Evolutionary conservation across 1,284 basidiomycete species (phyloP).

Genomic region (Ceratobasidium sp.): DNA sequence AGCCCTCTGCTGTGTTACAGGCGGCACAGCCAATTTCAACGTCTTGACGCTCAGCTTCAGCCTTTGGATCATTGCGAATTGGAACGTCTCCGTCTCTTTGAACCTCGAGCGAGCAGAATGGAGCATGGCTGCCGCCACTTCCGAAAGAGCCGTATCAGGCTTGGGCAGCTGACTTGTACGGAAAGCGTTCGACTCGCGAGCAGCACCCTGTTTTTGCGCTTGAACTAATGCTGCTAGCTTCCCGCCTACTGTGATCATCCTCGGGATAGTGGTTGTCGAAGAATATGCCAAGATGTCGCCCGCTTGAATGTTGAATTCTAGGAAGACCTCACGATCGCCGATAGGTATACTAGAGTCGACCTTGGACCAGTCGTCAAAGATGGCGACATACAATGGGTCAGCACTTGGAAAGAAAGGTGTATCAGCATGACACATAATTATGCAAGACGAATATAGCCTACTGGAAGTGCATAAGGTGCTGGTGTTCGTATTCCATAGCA

Average conservation of each 20-base stretch:
- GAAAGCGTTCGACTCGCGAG: slow-evolving; percentile 75
- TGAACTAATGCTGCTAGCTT: slow-evolving; percentile 76
- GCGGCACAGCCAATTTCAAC: slow-evolving; percentile 73
- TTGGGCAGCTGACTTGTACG: slow-evolving; percentile 66
- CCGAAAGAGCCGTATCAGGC: slow-evolving; percentile 77
- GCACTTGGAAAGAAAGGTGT: slow-evolving; percentile 62
- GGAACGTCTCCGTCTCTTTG: slow-evolving; percentile 63
- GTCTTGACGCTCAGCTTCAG: slow-evolving; percentile 70
- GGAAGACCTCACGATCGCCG: slow-evolving; percentile 65
- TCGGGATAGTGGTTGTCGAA: slow-evolving; percentile 76
- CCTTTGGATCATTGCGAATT: slow-evolving; percentile 69
- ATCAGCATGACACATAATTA: background rate
- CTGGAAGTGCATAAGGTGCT: slow-evolving; percentile 79
- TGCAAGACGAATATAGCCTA: slow-evolving; percentile 50
- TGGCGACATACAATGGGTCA: slow-evolving; percentile 74
- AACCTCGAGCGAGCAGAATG: slow-evolving; percentile 71
- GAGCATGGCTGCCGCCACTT: slow-evolving; percentile 83
- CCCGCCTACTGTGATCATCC: slow-evolving; percentile 70
- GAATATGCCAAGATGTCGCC: slow-evolving; percentile 72
- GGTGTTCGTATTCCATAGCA: slow-evolving; percentile 76
- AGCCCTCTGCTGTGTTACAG: slow-evolving; percentile 62
- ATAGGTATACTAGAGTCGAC: slow-evolving; percentile 53
- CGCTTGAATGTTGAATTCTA: slow-evolving; percentile 79
- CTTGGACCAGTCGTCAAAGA: slow-evolving; percentile 83
- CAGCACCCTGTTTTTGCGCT: slow-evolving; percentile 73